Percentiles rank a stretch among this genome's conserved stretches.
phyloP scores from a whole-genome alignment of 805 yeast genomes.

The Zygosaccharomyces kombuchaensis region DNA sequence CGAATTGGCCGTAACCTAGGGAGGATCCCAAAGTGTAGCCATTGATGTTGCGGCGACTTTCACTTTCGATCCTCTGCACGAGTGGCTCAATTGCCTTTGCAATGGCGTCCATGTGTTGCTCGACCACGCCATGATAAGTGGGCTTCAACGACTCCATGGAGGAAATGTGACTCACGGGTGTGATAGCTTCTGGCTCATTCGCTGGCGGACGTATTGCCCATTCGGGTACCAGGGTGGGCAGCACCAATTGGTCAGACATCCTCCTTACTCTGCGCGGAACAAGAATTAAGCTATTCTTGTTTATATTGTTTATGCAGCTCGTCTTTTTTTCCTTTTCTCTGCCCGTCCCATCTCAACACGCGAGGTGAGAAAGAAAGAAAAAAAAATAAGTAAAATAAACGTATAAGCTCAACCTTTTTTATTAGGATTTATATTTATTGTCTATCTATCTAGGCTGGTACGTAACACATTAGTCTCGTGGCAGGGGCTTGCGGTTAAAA shows the following conservation, averaged over 20 bases:
- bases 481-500: slow-evolving; percentile 8
- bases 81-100: slow-evolving; percentile 10
- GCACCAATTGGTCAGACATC: slow-evolving; percentile 1
- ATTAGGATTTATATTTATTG: not conserved
- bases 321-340: not conserved
- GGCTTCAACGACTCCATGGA: slow-evolving; percentile 7
- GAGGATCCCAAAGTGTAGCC: slow-evolving; percentile 17
- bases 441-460: not conserved
- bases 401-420: not conserved
- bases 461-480: not conserved
- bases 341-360: not conserved
- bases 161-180: slow-evolving; percentile 1
- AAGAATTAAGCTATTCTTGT: not conserved
- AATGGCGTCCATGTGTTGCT: slow-evolving; percentile 11
- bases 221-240: slow-evolving; percentile 11
- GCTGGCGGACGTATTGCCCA: slow-evolving; percentile 2
- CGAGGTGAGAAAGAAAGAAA: not conserved
- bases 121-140: slow-evolving; percentile 21
- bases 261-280: not conserved
- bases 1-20: slow-evolving; percentile 33
- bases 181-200: not conserved
- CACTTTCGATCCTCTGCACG: slow-evolving; percentile 9
- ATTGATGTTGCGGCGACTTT: slow-evolving; percentile 14
- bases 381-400: not conserved
- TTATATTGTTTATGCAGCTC: not conserved